Percentiles rank a stretch among this genome's conserved stretches.
Evolutionary conservation across 345 rosid species (phyloP).

Genomic region (Hibiscus tridactylites): DNA sequence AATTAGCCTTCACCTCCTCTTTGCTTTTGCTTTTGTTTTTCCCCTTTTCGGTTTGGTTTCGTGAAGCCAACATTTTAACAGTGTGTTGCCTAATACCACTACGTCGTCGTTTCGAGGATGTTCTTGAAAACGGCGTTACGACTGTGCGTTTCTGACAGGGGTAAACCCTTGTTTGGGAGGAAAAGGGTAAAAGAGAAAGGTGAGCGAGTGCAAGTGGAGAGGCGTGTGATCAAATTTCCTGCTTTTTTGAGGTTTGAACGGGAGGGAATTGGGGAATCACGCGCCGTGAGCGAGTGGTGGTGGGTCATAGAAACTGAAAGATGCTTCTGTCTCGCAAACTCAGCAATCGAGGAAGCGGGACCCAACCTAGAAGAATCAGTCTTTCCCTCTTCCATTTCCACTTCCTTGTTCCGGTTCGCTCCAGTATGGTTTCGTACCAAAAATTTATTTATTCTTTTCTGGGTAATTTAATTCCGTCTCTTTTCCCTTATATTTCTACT

Average conservation of each 20-base stretch:
- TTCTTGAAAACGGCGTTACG: conserved; percentile 1
- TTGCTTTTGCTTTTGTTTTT: not conserved
- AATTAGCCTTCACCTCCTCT: not conserved
- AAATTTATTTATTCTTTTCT: not conserved
- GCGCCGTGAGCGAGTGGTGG: conserved; percentile 16
- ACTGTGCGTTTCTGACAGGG: conserved; percentile 22
- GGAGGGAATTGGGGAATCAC: not conserved
- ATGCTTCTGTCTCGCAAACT: conserved; percentile 33
- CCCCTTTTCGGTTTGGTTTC: not conserved
- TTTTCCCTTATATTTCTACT: not conserved
- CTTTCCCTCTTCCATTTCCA: conserved; percentile 16
- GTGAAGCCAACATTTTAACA: not conserved
- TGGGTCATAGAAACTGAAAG: conserved; percentile 19
- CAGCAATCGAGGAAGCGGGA: conserved; percentile 34
- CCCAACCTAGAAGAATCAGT: conserved; percentile 18
- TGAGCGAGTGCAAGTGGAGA: not conserved
- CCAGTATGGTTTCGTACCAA: not conserved
- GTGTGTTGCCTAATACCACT: not conserved
- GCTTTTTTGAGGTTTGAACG: not conserved
- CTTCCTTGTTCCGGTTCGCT: not conserved
- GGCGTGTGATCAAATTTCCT: conserved; percentile 13
- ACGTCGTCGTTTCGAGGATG: not conserved
- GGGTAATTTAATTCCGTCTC: not conserved
- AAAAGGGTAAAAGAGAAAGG: not conserved
- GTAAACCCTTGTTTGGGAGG: conserved; percentile 22